These are phyloP conservation scores for Eleusine coracana DNA, from an alignment of 176 grass and related monocot genomes.

Conservation along the genomic window DNA sequence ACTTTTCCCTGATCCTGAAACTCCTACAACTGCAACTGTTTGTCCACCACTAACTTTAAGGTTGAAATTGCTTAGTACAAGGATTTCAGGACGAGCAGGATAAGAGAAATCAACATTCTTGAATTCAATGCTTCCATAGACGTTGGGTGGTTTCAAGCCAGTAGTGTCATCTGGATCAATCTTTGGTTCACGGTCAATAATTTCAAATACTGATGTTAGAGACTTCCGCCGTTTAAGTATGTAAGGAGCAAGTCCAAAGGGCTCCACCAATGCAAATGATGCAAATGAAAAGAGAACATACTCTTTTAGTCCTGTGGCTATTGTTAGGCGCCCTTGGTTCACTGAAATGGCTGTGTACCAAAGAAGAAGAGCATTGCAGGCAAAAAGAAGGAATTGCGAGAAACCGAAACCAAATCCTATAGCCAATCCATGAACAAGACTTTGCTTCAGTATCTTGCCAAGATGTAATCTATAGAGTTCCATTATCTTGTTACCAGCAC, in stretches of 20 bases:
- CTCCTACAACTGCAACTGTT: constrained; percentile 95
- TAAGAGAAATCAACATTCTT: constrained; percentile 96
- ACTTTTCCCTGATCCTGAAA: constrained; percentile 97
- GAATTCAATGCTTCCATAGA: constrained; percentile 98
- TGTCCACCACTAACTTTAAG: constrained; percentile 92
- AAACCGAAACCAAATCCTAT: constrained; percentile 96
- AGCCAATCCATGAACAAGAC: constrained; percentile 82
- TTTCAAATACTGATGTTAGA: constrained; percentile 94
- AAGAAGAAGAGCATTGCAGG: constrained; percentile 95
- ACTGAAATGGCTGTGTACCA: constrained; percentile 96
- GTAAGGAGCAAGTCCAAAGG: constrained; percentile 97
- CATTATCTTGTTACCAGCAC: constrained; percentile 98
- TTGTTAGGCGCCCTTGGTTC: constrained; percentile 56
- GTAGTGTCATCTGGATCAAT: constrained; percentile 97
- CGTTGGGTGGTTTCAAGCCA: constrained; percentile 96
- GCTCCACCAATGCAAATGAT: constrained; percentile 94
- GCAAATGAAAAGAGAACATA: constrained; percentile 98
- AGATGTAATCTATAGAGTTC: constrained; percentile 93
- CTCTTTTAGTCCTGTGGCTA: constrained; percentile 91
- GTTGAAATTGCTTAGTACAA: constrained; percentile 97
- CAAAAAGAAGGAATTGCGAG: constrained; percentile 98
- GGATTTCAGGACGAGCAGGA: constrained; percentile 79
- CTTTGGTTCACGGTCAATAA: constrained; percentile 93
- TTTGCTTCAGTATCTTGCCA: constrained; percentile 82
- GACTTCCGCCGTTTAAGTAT: constrained; percentile 96